Percentiles rank a stretch among this genome's conserved stretches.
phyloP scores from a whole-genome alignment of 2,329 filamentous ascomycete genomes.

The Teratosphaeria gauchensis region DNA sequence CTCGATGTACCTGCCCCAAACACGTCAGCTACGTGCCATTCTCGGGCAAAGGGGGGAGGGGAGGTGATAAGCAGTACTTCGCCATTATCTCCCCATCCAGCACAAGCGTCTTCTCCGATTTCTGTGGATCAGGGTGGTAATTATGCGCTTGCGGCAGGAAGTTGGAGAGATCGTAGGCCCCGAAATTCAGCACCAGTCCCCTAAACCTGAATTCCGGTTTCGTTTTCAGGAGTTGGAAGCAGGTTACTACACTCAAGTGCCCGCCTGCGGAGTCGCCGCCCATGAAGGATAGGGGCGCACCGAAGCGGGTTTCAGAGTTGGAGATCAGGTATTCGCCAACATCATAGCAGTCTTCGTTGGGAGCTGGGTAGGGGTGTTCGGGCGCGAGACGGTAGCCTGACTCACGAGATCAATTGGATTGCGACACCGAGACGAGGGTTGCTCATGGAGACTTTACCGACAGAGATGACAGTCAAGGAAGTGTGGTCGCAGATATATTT shows the following conservation, averaged over 20 bases:
- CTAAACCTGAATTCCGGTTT: slow-evolving; percentile 33
- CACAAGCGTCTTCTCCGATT: slow-evolving; percentile 26
- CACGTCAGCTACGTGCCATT: background rate
- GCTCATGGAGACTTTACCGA: too few species aligned
- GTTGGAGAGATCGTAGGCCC: slow-evolving; percentile 39
- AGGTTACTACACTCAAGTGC: slow-evolving; percentile 39
- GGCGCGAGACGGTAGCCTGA: slow-evolving; percentile 50
- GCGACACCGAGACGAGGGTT: too few species aligned
- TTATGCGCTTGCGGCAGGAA: slow-evolving; percentile 35
- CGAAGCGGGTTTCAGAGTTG: slow-evolving; percentile 34
- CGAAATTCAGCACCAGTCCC: slow-evolving; percentile 45
- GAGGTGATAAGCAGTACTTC: slow-evolving; percentile 15
- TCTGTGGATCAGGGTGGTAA: slow-evolving; percentile 21
- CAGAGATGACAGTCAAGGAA: slow-evolving; percentile 42
- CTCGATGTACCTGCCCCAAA: slow-evolving; percentile 31
- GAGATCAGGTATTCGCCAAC: slow-evolving; percentile 45
- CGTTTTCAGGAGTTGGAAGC: slow-evolving; percentile 37
- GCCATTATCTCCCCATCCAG: slow-evolving; percentile 39
- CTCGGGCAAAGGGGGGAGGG: background rate
- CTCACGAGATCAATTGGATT: too few species aligned
- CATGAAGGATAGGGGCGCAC: slow-evolving; percentile 31
- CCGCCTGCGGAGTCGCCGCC: slow-evolving; percentile 45
- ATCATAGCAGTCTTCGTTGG: slow-evolving; percentile 48
- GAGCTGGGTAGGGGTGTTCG: slow-evolving; percentile 48
- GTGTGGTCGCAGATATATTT: slow-evolving; percentile 41